Base-by-base conservation (phyloP, 768 basidiomycete genomes). In the Bullera alba region DNA sequence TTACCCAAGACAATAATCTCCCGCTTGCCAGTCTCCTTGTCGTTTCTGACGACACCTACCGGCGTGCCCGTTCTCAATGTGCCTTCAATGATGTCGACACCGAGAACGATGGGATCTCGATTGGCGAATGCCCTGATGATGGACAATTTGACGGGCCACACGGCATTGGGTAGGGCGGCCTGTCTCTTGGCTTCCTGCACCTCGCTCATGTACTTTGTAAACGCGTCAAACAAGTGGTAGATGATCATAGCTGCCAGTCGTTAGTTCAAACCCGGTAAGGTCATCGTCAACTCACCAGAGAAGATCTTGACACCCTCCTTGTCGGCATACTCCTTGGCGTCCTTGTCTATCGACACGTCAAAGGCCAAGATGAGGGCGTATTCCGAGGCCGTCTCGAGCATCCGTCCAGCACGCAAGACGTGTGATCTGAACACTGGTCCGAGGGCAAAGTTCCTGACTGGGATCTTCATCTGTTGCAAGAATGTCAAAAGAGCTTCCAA, bases 371-470 rank as follows among this genome's bases (percentile, higher is more conserved):
- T 85, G 63, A 87, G 87, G 4, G 93, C 90, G 27, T 92, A 80
- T 67, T 97, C 93, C 69, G 88, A 91, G 10, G 90, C 90, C 70
- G 84, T 88, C 75, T 97, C 93, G 66, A 97, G 74, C 92, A 96
- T 96, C 3, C 85, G 86, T 29, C 86, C 84, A 35, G 86, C 77
- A 44, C 89, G 85, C 83, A 91, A 92, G 54, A 99, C 78, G 65
- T 96, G 91, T 71, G 83, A 88, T 77, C 90, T 92, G 77, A 90
- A 85, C 15, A 99, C 87, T 6, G 93, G 92, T 10, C 95, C 95
- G 54, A 99, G 95, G 73, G 93, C 93, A 75, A 97, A 93, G 16
- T 87, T 88, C 8, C 87, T 88, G 2, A 99, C 93, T 1, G 95
- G 93, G 57, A 97, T 97, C 76, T 97, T 93, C 80, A 86, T 90